Evolutionary conservation across 177 flowering plant species (phyloP).

Genomic region (Telopea speciosissima): DNA sequence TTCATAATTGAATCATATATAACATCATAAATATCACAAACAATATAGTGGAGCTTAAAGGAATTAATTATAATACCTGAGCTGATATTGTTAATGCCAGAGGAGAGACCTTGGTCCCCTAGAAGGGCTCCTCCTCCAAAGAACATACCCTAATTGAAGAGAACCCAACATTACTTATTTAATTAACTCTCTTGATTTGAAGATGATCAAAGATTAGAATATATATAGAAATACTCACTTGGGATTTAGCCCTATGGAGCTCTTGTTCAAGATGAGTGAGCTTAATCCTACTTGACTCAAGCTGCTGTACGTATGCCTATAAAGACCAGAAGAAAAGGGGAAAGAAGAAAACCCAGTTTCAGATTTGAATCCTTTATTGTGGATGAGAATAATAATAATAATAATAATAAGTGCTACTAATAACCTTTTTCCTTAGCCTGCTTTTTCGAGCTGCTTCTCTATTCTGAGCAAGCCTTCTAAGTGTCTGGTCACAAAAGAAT

Average conservation of each 20-base stretch:
- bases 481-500: constrained; percentile 38
- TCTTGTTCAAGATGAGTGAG: constrained; percentile 93
- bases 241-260: constrained; percentile 83
- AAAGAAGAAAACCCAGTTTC: background rate
- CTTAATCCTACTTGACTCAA: constrained; percentile 91
- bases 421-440: constrained; percentile 94
- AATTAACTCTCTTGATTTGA: background rate
- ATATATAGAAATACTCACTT: constrained; percentile 35
- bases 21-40: no score
- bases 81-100: constrained; percentile 43
- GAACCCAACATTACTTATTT: background rate
- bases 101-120: constrained; percentile 67
- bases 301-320: constrained; percentile 98
- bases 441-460: constrained; percentile 99
- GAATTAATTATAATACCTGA: constrained; percentile 32
- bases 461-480: constrained; percentile 99
- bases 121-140: constrained; percentile 58
- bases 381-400: background rate
- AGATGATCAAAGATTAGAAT: background rate
- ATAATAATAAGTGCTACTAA: constrained; percentile 9
- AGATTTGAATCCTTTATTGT: background rate
- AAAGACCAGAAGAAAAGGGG: background rate
- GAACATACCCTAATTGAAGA: constrained; percentile 52
- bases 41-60: background rate
- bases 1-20: no score